Evolutionary conservation across 2,329 filamentous ascomycete genomes (phyloP).

Genomic region (Venturia asperata): DNA sequence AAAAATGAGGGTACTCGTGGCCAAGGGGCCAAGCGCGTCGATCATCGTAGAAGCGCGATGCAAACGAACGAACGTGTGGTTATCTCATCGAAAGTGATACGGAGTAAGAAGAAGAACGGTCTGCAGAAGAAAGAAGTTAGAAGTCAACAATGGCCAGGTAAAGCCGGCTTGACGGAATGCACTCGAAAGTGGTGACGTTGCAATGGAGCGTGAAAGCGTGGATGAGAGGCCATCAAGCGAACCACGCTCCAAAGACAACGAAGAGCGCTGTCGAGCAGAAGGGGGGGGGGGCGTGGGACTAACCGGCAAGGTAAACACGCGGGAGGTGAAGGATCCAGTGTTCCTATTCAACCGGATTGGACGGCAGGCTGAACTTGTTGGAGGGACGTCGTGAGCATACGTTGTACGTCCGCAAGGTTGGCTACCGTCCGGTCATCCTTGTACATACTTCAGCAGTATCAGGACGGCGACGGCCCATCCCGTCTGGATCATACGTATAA

Average conservation of each 20-base stretch:
- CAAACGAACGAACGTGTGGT: not conserved
- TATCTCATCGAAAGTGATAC: constrained; percentile 5
- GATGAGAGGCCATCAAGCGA: not conserved
- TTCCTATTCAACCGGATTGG: not conserved
- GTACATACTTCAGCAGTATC: not conserved
- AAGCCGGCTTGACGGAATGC: not conserved
- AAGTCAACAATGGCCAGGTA: not conserved
- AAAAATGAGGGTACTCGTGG: constrained; percentile 80
- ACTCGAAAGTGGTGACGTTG: not conserved
- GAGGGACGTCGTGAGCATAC: not conserved
- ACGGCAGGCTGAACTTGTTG: not conserved
- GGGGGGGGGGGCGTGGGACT: not conserved
- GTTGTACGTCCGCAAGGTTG: constrained; percentile 5
- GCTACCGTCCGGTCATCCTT: not conserved
- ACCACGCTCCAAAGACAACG: not conserved
- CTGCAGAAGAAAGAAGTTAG: not conserved
- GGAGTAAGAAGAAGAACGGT: not conserved
- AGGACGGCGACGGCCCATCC: not conserved
- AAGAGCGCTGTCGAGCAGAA: not conserved
- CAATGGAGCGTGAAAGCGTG: not conserved
- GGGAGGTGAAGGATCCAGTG: not conserved
- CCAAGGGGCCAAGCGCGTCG: constrained; percentile 28
- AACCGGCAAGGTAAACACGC: not conserved
- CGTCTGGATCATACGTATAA: not conserved
- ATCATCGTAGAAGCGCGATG: constrained; percentile 21